Evolutionary conservation across 768 basidiomycete genomes (phyloP).

Genomic region (Suillus fuscotomentosus): DNA sequence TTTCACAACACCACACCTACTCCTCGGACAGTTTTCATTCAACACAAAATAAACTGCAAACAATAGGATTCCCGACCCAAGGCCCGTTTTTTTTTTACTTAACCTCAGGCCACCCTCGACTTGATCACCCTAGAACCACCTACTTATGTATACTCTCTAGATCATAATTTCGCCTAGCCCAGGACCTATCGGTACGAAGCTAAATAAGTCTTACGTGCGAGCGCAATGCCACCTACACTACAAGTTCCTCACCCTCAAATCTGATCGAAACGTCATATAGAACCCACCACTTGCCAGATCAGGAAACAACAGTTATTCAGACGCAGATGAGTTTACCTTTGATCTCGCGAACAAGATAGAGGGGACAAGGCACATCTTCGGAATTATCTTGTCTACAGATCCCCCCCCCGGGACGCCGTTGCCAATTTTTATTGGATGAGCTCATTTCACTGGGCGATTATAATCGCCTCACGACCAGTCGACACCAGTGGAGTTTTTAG

Average conservation of each 20-base stretch:
- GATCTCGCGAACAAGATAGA: neutral
- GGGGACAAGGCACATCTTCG: neutral
- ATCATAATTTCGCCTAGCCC: neutral
- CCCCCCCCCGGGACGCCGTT: neutral
- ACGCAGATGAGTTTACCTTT: neutral
- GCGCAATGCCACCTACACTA: neutral
- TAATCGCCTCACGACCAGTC: neutral
- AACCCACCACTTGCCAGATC: neutral
- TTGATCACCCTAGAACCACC: neutral
- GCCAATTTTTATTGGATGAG: neutral
- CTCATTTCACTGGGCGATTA: neutral
- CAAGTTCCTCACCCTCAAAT: constrained; percentile 4
- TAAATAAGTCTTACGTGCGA: constrained; percentile 6
- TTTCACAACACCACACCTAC: neutral
- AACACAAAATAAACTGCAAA: neutral
- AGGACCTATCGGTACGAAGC: neutral
- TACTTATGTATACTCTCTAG: neutral
- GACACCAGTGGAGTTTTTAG: neutral
- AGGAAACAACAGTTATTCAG: neutral
- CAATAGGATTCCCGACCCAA: neutral
- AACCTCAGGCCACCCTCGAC: neutral
- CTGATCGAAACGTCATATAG: constrained; percentile 2
- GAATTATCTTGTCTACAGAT: neutral
- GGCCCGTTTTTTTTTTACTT: neutral
- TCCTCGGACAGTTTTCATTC: neutral